Percentiles rank a stretch among this genome's conserved stretches.
phyloP scores from a whole-genome alignment of 1,284 basidiomycete genomes.

The Mrakiaceae sp. region DNA sequence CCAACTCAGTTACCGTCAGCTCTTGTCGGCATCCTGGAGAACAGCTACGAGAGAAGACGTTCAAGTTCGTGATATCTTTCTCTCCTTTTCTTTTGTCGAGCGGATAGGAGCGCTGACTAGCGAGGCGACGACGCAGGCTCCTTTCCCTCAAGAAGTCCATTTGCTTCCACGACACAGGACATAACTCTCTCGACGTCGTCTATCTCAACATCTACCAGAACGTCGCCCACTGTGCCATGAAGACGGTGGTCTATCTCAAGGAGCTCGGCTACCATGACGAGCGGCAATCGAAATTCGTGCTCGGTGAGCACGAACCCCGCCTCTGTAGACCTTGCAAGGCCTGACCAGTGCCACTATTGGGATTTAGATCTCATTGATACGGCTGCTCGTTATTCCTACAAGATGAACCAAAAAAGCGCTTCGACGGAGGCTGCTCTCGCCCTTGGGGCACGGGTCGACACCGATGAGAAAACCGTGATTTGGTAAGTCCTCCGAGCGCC shows the following conservation, averaged over 20 bases:
- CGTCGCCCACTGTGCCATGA: conserved; percentile 74
- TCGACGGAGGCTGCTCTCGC: no score
- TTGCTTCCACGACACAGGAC: conserved; percentile 60
- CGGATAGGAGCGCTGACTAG: no score
- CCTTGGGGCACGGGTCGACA: no score
- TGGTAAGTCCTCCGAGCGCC: no score
- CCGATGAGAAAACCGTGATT: no score
- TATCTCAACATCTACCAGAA: conserved; percentile 77
- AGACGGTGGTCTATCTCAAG: conserved; percentile 70
- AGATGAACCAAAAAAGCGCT: no score
- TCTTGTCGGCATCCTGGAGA: conserved; percentile 24
- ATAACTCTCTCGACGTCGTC: conserved; percentile 55
- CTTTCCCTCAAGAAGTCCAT: conserved; percentile 49
- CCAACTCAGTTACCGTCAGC: conserved; percentile 32
- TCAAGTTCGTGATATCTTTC: conserved; percentile 25
- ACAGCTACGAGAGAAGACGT: conserved; percentile 28
- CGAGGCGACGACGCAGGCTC: not conserved
- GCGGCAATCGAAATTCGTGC: conserved; percentile 43
- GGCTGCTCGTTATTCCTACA: not conserved
- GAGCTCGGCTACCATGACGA: conserved; percentile 44
- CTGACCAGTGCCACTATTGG: not conserved
- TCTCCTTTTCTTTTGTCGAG: not conserved
- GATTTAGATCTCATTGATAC: not conserved
- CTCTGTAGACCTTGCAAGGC: not conserved
- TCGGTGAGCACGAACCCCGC: conserved; percentile 37